These are phyloP conservation scores for Botrytis fabae DNA, from an alignment of 2,329 filamentous ascomycete genomes.

Conservation along the genomic window DNA sequence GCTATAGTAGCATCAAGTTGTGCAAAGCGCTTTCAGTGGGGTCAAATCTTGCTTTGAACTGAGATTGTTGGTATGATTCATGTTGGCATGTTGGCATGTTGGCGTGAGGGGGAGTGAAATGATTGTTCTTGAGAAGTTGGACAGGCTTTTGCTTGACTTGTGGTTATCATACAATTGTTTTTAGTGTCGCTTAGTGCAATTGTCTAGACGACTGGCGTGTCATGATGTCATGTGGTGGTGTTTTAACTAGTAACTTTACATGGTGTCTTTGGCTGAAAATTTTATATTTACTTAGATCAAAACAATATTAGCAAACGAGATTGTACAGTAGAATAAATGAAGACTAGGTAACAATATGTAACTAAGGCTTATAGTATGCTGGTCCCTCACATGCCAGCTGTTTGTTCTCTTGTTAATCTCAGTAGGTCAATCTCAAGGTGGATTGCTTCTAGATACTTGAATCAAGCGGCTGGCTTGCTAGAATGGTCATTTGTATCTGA, in stretches of 20 bases:
- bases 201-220: too few species aligned
- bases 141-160: too few species aligned
- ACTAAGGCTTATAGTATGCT: background rate
- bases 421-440: background rate
- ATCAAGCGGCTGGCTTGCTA: background rate
- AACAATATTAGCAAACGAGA: background rate
- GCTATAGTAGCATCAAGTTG: background rate
- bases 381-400: background rate
- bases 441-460: background rate
- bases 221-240: background rate
- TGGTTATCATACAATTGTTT: too few species aligned
- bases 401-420: background rate
- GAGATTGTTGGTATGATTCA: too few species aligned
- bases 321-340: background rate
- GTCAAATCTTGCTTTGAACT: background rate
- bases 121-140: too few species aligned
- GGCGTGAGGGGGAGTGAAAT: too few species aligned
- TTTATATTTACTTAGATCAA: background rate
- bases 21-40: background rate
- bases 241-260: background rate
- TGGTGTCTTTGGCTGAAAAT: background rate
- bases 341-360: background rate
- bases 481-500: background rate
- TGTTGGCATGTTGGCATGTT: too few species aligned
- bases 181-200: too few species aligned